phyloP scores from a whole-genome alignment of 495 filamentous ascomycete genomes.

The Mytilinidion resinicola region DNA sequence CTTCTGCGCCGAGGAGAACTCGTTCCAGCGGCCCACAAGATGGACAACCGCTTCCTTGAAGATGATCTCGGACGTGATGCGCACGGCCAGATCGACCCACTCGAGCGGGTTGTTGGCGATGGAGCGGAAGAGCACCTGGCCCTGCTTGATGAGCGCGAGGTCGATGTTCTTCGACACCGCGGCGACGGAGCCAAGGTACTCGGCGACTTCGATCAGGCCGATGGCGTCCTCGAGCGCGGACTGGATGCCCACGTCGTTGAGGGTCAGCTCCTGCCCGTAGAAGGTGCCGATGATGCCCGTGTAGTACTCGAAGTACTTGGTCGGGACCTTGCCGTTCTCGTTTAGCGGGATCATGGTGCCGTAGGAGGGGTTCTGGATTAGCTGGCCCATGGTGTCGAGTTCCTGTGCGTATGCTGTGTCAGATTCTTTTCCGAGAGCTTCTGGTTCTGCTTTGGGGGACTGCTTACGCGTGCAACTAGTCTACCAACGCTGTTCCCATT shows the following conservation, averaged over 20 bases:
- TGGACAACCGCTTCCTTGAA: constrained; percentile 47
- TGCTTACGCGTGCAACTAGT: constrained; percentile 20
- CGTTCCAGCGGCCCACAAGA: constrained; percentile 40
- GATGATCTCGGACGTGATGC: constrained; percentile 40
- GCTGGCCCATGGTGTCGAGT: constrained; percentile 12
- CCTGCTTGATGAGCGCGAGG: constrained; percentile 37
- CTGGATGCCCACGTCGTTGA: constrained; percentile 29
- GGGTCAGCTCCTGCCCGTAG: constrained; percentile 33
- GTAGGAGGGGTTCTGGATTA: background rate
- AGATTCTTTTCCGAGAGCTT: background rate
- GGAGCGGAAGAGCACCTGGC: constrained; percentile 37
- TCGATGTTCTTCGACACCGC: constrained; percentile 40
- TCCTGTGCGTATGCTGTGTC: constrained; percentile 3
- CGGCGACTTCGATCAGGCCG: constrained; percentile 40
- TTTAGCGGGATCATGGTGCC: constrained; percentile 11
- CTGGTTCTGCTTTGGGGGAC: background rate
- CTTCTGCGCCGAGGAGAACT: constrained; percentile 2
- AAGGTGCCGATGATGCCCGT: constrained; percentile 41
- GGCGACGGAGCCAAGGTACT: constrained; percentile 35
- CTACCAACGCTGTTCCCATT: constrained; percentile 11
- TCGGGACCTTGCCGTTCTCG: constrained; percentile 27
- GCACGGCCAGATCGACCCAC: constrained; percentile 41
- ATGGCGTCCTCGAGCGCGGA: constrained; percentile 30
- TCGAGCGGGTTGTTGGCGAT: constrained; percentile 36
- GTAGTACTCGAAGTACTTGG: constrained; percentile 28